Evolutionary conservation across 805 yeast species (phyloP).

Genomic region (Yarrowia phangngaensis): DNA sequence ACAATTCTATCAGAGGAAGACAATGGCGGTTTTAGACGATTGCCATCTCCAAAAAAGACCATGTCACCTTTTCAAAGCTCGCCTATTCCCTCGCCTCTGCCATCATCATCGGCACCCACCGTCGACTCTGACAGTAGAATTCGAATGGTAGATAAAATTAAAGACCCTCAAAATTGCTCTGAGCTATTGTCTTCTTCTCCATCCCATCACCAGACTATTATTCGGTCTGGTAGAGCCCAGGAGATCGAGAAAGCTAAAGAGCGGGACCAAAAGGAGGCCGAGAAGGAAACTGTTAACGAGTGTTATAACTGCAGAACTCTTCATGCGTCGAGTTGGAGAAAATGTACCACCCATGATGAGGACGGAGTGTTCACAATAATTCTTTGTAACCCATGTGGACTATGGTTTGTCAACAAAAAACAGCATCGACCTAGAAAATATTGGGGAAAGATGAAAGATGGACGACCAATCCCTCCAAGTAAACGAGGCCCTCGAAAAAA

Average conservation of each 20-base stretch:
- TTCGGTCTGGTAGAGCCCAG: conserved; percentile 10
- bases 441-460: conserved; percentile 30
- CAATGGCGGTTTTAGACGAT: neutral
- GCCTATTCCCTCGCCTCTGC: neutral
- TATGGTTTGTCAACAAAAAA: conserved; percentile 31
- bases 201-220: conserved; percentile 2
- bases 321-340: conserved; percentile 37
- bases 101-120: neutral
- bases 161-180: conserved; percentile 7
- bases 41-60: conserved; percentile 15
- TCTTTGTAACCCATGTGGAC: conserved; percentile 37
- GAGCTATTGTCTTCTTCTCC: conserved; percentile 16
- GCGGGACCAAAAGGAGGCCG: conserved; percentile 29
- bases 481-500: conserved; percentile 16
- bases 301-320: conserved; percentile 39
- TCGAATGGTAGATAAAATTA: neutral
- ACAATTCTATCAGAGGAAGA: conserved; percentile 5
- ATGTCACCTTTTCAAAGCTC: conserved; percentile 17
- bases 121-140: neutral
- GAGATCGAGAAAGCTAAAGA: conserved; percentile 17
- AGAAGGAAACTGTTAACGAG: conserved; percentile 34
- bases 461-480: conserved; percentile 15
- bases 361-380: conserved; percentile 26
- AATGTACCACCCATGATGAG: conserved; percentile 29
- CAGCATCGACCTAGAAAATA: conserved; percentile 32